phyloP scores from a whole-genome alignment of 768 basidiomycete species.

The Pleurotus sapidus region DNA sequence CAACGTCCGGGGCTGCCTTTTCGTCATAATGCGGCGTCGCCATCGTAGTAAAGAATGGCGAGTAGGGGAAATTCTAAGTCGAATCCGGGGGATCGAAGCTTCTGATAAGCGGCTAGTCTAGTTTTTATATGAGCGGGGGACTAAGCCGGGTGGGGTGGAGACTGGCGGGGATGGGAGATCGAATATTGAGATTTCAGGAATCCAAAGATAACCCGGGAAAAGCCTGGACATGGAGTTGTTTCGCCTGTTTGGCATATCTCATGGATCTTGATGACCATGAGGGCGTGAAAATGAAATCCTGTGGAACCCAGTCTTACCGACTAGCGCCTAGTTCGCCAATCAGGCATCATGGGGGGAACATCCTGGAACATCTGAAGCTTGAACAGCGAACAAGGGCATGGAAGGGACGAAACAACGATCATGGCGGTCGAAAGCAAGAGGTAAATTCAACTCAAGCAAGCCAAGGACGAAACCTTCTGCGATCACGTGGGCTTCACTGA shows the following conservation, averaged over 20 bases:
- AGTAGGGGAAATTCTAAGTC: background rate
- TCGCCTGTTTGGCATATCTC: background rate
- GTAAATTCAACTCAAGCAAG: background rate
- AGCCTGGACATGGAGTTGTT: background rate
- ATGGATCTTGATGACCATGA: no score
- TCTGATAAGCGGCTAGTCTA: background rate
- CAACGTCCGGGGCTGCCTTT: background rate
- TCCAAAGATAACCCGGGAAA: background rate
- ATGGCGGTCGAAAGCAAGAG: background rate
- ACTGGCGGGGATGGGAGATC: background rate
- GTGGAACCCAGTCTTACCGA: no score
- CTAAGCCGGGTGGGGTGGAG: background rate
- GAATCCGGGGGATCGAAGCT: background rate
- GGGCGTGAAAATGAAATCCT: constrained; percentile 1
- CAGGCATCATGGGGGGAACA: no score
- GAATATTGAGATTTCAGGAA: constrained; percentile 4
- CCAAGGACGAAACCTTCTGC: background rate
- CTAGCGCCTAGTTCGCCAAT: no score
- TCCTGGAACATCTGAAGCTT: background rate
- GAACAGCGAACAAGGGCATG: background rate
- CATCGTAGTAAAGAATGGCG: background rate
- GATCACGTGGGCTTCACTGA: no score
- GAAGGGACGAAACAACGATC: background rate
- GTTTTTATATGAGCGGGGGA: background rate
- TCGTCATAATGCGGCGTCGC: constrained; percentile 1